Percentiles rank a stretch among this genome's conserved stretches.
Evolutionary conservation across 768 basidiomycete genomes (phyloP).

Genomic region (Kwoniella pini): DNA sequence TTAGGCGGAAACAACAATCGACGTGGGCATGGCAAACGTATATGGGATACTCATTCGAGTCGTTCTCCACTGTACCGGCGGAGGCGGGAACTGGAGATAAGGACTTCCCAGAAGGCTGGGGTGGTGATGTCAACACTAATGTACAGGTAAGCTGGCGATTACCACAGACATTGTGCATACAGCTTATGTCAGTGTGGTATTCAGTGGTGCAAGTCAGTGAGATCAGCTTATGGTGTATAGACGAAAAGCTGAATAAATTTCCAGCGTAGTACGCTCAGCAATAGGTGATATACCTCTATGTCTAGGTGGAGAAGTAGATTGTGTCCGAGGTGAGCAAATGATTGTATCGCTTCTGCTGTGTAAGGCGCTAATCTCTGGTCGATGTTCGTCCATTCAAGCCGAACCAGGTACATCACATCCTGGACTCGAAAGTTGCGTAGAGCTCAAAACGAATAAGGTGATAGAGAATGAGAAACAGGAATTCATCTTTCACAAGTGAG

Average conservation of each 20-base stretch:
- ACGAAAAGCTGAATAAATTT: background rate
- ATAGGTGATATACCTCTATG: conserved; percentile 50
- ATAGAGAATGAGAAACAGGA: conserved; percentile 48
- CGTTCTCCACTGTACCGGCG: conserved; percentile 42
- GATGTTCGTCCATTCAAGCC: conserved; percentile 7
- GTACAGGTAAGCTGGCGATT: conserved; percentile 42
- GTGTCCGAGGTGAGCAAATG: conserved; percentile 40
- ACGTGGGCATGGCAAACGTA: conserved; percentile 41
- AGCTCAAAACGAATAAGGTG: conserved; percentile 55
- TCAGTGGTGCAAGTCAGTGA: conserved; percentile 53
- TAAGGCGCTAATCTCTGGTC: background rate
- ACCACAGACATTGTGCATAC: too few species aligned
- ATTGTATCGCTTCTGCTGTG: background rate
- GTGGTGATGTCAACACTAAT: conserved; percentile 54
- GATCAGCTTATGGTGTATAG: background rate
- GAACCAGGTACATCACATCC: conserved; percentile 38
- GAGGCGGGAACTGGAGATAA: conserved; percentile 4
- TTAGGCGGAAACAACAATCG: conserved; percentile 36
- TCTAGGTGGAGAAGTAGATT: conserved; percentile 55
- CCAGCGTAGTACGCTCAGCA: conserved; percentile 49
- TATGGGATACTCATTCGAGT: conserved; percentile 53
- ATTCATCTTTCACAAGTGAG: conserved; percentile 49
- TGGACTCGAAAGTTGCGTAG: conserved; percentile 42
- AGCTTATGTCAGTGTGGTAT: too few species aligned
- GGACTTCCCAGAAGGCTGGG: conserved; percentile 43